Evolutionary conservation across 768 basidiomycete species (phyloP), one percentile per base, ranked within the genome.

Genomic region (Tylopilus vinaceipallidus): DNA sequence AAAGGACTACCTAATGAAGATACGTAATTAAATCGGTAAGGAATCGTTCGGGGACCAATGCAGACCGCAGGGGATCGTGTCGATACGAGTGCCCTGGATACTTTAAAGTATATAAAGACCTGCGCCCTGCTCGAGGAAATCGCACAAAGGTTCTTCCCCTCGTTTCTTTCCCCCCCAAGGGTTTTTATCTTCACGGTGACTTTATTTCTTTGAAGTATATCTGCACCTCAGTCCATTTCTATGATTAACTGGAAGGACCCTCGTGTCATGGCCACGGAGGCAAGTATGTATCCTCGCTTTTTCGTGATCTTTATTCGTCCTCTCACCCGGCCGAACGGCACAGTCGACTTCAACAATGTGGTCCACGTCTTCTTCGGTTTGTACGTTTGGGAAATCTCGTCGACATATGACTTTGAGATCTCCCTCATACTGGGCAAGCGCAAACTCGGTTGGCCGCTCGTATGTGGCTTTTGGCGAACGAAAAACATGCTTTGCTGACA

Each of bases 391-490:
- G 86, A 88, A 59, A 53, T 88, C 35, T 73, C 81, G 54, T 68
- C 74, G 56, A 86, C 86, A 14, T 78, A 67, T 49, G 75, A 75
- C 52, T 88, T 89, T 54, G 86, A 89, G 57, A 79, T 78, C 77
- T 84, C 85, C 23, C 63, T 88, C 27, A 48, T 87, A 35, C 76
- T 73, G 24, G 61, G 77, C n/a, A 73, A 75, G 46, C 78, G 84
- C 38, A 76, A 70, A 58, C 80, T 86, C 54, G 76, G 79, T 26
- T 86, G 84, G 84, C 85, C 86, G 53, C 68, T 88, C 66, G 86
- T 87, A 62, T 51, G 82, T 75, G 33, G 29, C 12, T 35, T 39
- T 26, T 23, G 7, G 7, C 27, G 38, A 41, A 29, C 1, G n/a
- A n/a, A 35, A 20, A 12, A 24, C 2, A 0, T 23, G 4, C 19